Base-by-base conservation (phyloP, 1,284 basidiomycete genomes). In the Porodaedalea pini region DNA sequence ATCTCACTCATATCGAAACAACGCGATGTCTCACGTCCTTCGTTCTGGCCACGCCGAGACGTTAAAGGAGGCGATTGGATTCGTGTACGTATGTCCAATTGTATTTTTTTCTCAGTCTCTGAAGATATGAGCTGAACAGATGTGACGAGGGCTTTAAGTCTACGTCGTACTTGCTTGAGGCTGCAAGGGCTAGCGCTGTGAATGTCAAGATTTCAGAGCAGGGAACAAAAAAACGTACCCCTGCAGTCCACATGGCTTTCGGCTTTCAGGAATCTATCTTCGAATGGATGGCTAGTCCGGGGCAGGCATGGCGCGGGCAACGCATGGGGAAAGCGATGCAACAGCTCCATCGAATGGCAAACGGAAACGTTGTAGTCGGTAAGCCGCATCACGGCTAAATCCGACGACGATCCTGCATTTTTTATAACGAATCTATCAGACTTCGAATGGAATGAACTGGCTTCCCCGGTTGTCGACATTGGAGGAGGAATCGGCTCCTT, bases 301-400 rank as follows among this genome's bases (percentile, higher is more conserved):
- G 63, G 43, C 60, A 67, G 11, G 60, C 61, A 8, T 70, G 68
- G 68, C 66, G 68, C 17, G 69, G 65, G 3, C 54, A 65, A 37
- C 63, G 69, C 2, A 62, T 69, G 58, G 67, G 68, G 4, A 64
- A 62, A 23, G 68, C 68, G 10, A 70, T 69, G 67, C 62, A 68
- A 57, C 68, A 69, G 51, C 58, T 64, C 21, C 63, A 64, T 37
- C 54, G 50, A 2, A 56, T 59, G 57, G 61, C 59, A 5, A 64
- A 64, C 31, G 55, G 51, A 4, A 58, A 62, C 45, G 61, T 64
- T 4, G 17, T 50, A 25, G 19, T 29, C 4, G 63, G 63, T 64
- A 39, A 6, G 54, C 41, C 5, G 23, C 17, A 4, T 1, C 15
- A 49, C 34, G n/a, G 6, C 2, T 4, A n/a, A 6, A 15, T n/a